phyloP scores from a whole-genome alignment of 345 rosid species.

The Salix brachista region DNA sequence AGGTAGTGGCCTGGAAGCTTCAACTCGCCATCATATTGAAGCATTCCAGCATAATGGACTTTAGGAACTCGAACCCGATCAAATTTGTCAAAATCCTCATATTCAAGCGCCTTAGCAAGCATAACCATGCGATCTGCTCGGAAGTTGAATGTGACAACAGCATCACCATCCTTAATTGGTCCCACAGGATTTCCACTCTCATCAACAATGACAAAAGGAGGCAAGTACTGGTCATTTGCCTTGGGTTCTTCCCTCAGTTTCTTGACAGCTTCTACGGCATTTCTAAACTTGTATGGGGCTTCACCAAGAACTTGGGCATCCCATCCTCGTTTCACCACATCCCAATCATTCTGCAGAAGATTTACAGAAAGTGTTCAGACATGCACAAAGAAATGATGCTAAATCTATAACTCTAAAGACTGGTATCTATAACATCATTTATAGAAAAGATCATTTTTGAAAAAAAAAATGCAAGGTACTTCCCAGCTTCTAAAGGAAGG shows the following conservation, averaged over 20 bases:
- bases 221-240: constrained; percentile 81
- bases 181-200: constrained; percentile 75
- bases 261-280: constrained; percentile 84
- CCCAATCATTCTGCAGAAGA: constrained; percentile 79
- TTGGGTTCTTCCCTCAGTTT: constrained; percentile 63
- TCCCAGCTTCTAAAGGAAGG: not conserved
- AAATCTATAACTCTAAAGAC: not conserved
- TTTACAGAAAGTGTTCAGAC: not conserved
- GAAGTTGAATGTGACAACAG: constrained; percentile 89
- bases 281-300: constrained; percentile 82
- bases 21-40: constrained; percentile 93
- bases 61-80: constrained; percentile 90
- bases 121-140: constrained; percentile 96
- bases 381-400: not conserved
- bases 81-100: constrained; percentile 78
- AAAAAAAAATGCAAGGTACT: not conserved
- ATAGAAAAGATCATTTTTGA: not conserved
- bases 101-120: constrained; percentile 94
- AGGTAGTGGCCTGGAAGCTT: constrained; percentile 81
- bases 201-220: constrained; percentile 88
- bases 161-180: constrained; percentile 89
- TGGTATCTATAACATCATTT: not conserved
- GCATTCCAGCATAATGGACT: constrained; percentile 95
- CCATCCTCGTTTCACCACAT: constrained; percentile 93
- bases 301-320: constrained; percentile 99